Conservation (phyloP, 2,329 filamentous ascomycete genomes). For the Aureobasidium sp. region DNA sequence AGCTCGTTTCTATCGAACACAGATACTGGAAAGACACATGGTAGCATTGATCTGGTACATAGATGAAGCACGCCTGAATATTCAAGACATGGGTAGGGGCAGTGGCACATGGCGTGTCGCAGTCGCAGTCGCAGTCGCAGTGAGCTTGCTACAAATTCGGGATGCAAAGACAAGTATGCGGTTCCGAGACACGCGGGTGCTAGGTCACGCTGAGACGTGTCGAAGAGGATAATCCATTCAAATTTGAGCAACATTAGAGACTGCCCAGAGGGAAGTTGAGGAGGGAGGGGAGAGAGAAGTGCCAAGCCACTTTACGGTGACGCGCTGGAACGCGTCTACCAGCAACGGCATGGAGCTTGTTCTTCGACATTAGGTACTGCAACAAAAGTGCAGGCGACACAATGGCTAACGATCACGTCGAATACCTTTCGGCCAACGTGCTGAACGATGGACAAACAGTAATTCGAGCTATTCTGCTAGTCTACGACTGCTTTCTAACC, state of each 20-base stretch:
- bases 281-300: neutral
- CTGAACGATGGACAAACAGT: conserved; percentile 70
- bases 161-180: neutral
- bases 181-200: neutral
- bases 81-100: neutral
- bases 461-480: conserved; percentile 25
- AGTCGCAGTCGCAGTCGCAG: neutral
- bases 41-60: neutral
- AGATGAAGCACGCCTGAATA: neutral
- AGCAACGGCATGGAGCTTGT: neutral
- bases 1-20: neutral
- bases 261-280: neutral
- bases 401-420: conserved; percentile 48
- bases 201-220: neutral
- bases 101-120: neutral
- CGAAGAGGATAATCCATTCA: neutral
- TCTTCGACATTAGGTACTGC: neutral
- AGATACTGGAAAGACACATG: neutral
- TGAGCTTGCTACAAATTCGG: neutral
- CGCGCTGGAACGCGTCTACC: neutral
- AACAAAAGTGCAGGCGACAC: neutral
- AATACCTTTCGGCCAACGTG: conserved; percentile 67
- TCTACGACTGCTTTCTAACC: neutral
- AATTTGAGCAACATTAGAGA: neutral
- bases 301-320: neutral